Conservation (phyloP, 305 asterid genomes). For the Fraxinus velutina region DNA sequence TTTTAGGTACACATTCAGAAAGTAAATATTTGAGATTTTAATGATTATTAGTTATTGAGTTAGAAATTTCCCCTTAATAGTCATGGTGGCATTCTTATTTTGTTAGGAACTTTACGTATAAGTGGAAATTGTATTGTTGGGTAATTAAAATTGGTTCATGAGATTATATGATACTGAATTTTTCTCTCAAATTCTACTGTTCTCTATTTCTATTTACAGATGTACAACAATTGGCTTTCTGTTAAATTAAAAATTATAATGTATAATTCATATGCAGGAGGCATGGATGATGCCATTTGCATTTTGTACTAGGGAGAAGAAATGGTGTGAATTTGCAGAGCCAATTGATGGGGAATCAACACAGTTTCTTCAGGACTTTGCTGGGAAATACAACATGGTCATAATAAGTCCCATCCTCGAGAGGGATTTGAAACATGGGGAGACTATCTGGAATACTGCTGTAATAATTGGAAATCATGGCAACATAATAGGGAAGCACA, state of each 20-base stretch:
- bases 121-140: neutral
- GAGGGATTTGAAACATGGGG: slow-evolving; percentile 89
- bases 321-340: slow-evolving; percentile 95
- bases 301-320: slow-evolving; percentile 93
- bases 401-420: slow-evolving; percentile 84
- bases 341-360: slow-evolving; percentile 84
- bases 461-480: slow-evolving; percentile 88
- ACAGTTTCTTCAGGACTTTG: slow-evolving; percentile 71
- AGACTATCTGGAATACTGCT: slow-evolving; percentile 82
- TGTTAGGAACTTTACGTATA: neutral
- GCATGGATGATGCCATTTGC: slow-evolving; percentile 99
- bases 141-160: neutral
- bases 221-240: neutral
- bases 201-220: too few species aligned
- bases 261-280: slow-evolving; percentile 46
- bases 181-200: too few species aligned
- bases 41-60: neutral
- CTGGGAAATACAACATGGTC: slow-evolving; percentile 78
- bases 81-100: neutral
- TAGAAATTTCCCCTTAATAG: neutral
- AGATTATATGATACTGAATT: too few species aligned
- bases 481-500: slow-evolving; percentile 82
- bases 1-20: neutral
- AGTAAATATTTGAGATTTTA: neutral
- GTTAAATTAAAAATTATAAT: neutral